A percentile compares a stretch with the other conserved stretches of the same genome.
These are phyloP conservation scores for Dryas alaskensis DNA, from an alignment of 306 rosid species.

Conservation along the genomic window DNA sequence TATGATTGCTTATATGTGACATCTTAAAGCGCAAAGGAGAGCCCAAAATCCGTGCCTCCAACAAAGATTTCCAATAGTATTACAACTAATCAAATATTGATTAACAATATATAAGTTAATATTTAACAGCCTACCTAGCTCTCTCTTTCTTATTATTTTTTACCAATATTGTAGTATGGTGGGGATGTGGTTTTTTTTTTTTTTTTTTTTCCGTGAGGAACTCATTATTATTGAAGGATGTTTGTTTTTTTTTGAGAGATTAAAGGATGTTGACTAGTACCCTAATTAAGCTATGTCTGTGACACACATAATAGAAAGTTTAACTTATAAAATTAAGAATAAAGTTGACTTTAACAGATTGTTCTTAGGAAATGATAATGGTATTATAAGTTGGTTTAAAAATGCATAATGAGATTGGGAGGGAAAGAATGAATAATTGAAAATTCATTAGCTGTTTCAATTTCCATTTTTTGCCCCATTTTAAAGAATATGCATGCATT, in stretches of 20 bases:
- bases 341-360: not conserved
- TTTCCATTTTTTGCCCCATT: not conserved
- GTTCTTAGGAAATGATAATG: not conserved
- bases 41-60: not conserved
- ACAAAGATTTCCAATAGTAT: constrained; percentile 15
- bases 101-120: not conserved
- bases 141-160: not conserved
- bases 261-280: too few relatives aligned
- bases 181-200: not conserved
- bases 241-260: too few relatives aligned
- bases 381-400: not conserved
- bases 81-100: not conserved
- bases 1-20: not conserved
- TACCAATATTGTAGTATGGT: not conserved
- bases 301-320: not conserved
- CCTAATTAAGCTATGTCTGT: not conserved
- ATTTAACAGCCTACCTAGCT: not conserved
- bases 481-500: too few relatives aligned
- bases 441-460: not conserved
- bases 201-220: not conserved
- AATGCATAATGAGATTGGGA: not conserved
- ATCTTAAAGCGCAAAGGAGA: not conserved
- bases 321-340: not conserved
- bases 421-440: not conserved
- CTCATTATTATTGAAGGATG: too few relatives aligned